Evolutionary conservation across 306 rosid species (phyloP).

Genomic region (Geum urbanum): DNA sequence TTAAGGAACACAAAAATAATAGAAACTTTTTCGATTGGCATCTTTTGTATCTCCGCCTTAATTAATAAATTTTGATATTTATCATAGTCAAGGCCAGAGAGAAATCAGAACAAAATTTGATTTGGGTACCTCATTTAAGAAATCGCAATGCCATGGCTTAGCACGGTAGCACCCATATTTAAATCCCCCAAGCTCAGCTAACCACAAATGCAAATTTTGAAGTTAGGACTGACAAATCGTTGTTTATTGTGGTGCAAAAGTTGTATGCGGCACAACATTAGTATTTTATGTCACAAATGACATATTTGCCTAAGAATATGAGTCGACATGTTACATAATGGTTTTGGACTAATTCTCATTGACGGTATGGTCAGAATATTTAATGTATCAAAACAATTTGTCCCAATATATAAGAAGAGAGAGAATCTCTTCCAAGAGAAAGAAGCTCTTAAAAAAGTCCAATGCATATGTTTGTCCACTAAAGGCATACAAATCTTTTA

Average conservation of each 20-base stretch:
- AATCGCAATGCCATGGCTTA: constrained; percentile 11
- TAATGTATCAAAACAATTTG: not conserved
- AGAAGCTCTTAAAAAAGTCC: no score
- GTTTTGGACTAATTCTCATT: constrained; percentile 18
- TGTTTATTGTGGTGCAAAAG: not conserved
- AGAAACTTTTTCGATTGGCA: constrained; percentile 11
- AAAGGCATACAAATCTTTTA: not conserved
- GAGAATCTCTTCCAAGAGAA: no score
- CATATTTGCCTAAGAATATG: constrained; percentile 12
- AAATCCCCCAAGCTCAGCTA: not conserved
- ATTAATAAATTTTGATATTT: constrained; percentile 3
- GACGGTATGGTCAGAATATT: not conserved
- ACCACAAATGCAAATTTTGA: not conserved
- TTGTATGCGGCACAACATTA: constrained; percentile 1
- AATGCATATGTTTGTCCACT: no score
- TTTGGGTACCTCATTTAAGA: not conserved
- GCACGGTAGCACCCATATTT: not conserved
- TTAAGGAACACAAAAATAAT: not conserved
- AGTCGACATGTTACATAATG: constrained; percentile 2
- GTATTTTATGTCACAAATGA: constrained; percentile 5
- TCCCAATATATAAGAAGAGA: not conserved
- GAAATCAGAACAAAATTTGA: constrained; percentile 17
- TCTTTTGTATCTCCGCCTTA: constrained; percentile 26
- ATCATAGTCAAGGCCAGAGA: constrained; percentile 20
- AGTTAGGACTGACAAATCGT: not conserved